Conservation (phyloP, 345 rosid species). For the Salix koriyanagi region DNA sequence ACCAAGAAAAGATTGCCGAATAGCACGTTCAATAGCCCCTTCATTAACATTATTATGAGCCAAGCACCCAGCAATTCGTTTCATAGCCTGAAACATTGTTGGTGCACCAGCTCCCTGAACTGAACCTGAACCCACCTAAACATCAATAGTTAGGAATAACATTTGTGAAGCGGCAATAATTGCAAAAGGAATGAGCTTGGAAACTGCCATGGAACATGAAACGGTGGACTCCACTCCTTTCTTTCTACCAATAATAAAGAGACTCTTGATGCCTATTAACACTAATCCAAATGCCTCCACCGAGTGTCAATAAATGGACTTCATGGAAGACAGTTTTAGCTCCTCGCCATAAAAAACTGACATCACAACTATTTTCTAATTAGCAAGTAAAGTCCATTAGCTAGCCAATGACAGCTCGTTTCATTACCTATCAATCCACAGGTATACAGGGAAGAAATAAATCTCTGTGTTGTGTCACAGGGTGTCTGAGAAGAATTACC, state of each 20-base stretch:
- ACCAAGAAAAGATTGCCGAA: constrained; percentile 87
- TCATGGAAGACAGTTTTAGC: not conserved
- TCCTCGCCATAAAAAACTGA: not conserved
- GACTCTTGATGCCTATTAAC: not conserved
- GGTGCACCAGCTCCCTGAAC: constrained; percentile 94
- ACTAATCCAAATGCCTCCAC: too few species aligned
- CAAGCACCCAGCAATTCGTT: constrained; percentile 70
- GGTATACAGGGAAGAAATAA: constrained; percentile 11
- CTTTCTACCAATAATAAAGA: not conserved
- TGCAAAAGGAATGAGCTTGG: not conserved
- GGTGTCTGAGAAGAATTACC: constrained; percentile 41
- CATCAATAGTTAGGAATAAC: constrained; percentile 15
- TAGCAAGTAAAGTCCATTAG: not conserved
- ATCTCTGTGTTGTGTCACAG: not conserved
- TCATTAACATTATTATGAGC: constrained; percentile 49
- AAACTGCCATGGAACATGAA: not conserved
- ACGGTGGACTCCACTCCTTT: not conserved
- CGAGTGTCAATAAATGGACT: not conserved
- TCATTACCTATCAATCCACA: not conserved
- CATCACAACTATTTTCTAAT: not conserved
- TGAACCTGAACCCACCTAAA: constrained; percentile 89
- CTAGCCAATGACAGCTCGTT: not conserved
- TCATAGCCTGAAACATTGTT: constrained; percentile 90
- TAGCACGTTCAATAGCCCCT: constrained; percentile 64
- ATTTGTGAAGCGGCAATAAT: not conserved